Evolutionary conservation across 148 eudicot species (phyloP).

Genomic region (Persicaria tinctoria): DNA sequence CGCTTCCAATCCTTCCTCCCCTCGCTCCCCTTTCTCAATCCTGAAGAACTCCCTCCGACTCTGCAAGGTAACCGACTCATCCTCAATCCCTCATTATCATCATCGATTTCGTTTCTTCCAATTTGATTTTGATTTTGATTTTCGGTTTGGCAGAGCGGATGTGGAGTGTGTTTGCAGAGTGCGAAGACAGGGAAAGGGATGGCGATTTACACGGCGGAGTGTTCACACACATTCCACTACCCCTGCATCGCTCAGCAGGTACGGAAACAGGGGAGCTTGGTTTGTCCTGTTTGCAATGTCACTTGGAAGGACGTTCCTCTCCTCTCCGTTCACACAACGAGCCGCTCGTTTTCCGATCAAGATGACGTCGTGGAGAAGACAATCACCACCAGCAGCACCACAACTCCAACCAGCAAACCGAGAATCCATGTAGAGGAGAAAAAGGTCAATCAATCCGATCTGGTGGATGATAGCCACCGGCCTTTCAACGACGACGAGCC

Average conservation of each 20-base stretch:
- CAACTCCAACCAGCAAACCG: not conserved
- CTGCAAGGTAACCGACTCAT: constrained; percentile 39
- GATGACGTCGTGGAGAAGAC: constrained; percentile 16
- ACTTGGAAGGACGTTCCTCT: constrained; percentile 74
- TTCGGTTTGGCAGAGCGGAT: constrained; percentile 41
- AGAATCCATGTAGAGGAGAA: no score
- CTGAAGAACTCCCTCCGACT: constrained; percentile 64
- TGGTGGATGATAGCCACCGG: not conserved
- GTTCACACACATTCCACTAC: constrained; percentile 78
- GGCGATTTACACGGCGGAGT: constrained; percentile 84
- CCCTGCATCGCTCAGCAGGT: constrained; percentile 72
- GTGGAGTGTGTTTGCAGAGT: constrained; percentile 77
- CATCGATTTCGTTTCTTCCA: not conserved
- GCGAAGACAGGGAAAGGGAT: constrained; percentile 58
- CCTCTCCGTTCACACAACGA: constrained; percentile 30
- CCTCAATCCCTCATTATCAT: no score
- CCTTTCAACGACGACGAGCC: constrained; percentile 75
- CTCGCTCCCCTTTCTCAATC: constrained; percentile 80
- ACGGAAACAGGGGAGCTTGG: constrained; percentile 26
- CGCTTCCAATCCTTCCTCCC: constrained; percentile 50
- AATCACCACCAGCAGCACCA: constrained; percentile 2
- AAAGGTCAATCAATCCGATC: not conserved
- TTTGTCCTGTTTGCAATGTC: constrained; percentile 72
- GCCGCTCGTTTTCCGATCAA: not conserved
- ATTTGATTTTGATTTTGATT: not conserved